Evolutionary conservation across 2,329 filamentous ascomycete genomes (phyloP).

Genomic region (Penicillium sp.): DNA sequence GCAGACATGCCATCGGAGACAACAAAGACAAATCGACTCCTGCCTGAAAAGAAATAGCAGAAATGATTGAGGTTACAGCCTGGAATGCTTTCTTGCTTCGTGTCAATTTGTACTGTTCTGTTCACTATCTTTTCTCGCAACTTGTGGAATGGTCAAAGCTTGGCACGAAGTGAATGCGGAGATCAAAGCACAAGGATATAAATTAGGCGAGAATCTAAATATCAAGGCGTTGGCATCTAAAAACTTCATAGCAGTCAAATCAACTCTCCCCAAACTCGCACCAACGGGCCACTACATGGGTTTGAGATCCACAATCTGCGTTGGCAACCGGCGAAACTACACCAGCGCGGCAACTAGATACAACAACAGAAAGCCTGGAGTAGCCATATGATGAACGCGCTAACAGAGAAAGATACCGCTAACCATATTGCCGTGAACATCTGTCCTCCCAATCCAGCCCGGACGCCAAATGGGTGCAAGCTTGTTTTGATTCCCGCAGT

Average conservation of each 20-base stretch:
- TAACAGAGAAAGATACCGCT: slow-evolving; percentile 5
- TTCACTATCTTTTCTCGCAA: neutral
- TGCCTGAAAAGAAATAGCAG: neutral
- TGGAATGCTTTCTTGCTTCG: neutral
- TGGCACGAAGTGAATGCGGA: neutral
- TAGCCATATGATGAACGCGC: neutral
- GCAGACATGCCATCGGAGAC: neutral
- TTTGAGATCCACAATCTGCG: neutral
- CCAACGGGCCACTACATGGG: neutral
- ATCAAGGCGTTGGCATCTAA: neutral
- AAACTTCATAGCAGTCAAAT: neutral
- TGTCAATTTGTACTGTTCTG: neutral
- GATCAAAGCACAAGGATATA: neutral
- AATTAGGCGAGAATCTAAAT: neutral
- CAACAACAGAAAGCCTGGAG: neutral
- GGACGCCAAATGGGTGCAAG: neutral
- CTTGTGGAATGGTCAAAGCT: neutral
- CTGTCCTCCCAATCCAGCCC: neutral
- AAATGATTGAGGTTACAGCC: neutral
- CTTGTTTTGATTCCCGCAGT: neutral
- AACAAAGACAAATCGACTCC: neutral
- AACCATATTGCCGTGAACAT: slow-evolving; percentile 5
- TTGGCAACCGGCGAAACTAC: neutral
- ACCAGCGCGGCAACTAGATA: neutral
- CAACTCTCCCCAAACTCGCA: neutral